Conservation (phyloP, 768 basidiomycete genomes). For the Crassisporium funariophilum region DNA sequence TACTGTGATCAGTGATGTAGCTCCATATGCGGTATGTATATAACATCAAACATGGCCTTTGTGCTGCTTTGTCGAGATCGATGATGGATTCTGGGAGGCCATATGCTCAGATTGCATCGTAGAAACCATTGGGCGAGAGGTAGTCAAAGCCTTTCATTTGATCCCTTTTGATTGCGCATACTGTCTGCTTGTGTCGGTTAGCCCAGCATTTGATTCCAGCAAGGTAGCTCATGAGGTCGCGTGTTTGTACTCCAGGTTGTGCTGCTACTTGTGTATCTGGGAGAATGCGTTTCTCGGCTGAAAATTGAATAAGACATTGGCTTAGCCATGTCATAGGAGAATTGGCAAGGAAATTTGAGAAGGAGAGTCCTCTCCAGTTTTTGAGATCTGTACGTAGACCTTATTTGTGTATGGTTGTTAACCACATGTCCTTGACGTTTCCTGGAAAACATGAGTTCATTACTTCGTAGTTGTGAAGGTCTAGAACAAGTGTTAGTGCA, state of each 20-base stretch:
- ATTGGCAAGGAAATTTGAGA: not conserved
- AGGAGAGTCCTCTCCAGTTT: not conserved
- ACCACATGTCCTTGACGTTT: not conserved
- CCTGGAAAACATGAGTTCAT: not conserved
- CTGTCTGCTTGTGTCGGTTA: conserved; percentile 13
- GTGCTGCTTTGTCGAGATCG: conserved; percentile 24
- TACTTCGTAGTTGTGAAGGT: conserved; percentile 7
- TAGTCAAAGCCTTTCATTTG: conserved; percentile 36
- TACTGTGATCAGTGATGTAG: conserved; percentile 17
- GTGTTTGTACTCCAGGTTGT: conserved; percentile 25
- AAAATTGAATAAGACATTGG: not conserved
- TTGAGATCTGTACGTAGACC: not conserved
- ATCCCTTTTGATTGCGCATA: conserved; percentile 27
- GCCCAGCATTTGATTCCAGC: conserved; percentile 23
- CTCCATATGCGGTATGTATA: conserved; percentile 26
- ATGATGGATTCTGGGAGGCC: conserved; percentile 23
- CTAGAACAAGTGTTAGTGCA: conserved; percentile 9
- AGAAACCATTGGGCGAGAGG: conserved; percentile 27
- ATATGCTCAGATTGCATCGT: conserved; percentile 29
- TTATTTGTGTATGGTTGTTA: not conserved
- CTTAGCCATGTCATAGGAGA: not conserved
- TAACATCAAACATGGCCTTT: conserved; percentile 14
- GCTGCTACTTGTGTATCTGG: conserved; percentile 14
- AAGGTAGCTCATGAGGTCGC: conserved; percentile 22
- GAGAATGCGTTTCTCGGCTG: not conserved